Evolutionary conservation across 2,329 filamentous ascomycete genomes (phyloP).

Genomic region (Penicillium sp.): DNA sequence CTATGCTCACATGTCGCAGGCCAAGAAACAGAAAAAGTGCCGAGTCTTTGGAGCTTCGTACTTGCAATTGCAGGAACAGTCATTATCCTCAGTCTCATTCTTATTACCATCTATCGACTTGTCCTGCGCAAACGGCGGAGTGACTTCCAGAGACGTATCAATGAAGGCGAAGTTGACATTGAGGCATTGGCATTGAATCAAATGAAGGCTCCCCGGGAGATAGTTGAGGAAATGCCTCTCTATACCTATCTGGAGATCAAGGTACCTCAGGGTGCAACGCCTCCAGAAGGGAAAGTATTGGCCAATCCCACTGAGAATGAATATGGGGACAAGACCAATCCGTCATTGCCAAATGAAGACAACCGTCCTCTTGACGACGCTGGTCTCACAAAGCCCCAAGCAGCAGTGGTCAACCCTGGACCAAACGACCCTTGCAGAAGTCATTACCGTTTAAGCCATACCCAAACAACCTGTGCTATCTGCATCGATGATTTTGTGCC

Average conservation of each 20-base stretch:
- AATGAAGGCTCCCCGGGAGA: conserved; percentile 69
- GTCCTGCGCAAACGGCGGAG: conserved; percentile 70
- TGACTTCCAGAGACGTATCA: conserved; percentile 67
- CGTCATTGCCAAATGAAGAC: neutral
- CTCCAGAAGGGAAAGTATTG: conserved; percentile 5
- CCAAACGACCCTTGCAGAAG: conserved; percentile 5
- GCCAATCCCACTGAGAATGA: conserved; percentile 3
- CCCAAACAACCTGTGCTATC: conserved; percentile 84
- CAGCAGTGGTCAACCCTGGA: conserved; percentile 12
- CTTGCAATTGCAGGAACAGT: conserved; percentile 80
- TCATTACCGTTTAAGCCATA: conserved; percentile 46
- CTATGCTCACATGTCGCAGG: conserved; percentile 46
- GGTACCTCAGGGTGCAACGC: conserved; percentile 2
- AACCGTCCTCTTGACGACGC: neutral
- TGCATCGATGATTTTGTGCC: conserved; percentile 79
- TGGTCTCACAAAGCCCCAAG: conserved; percentile 12
- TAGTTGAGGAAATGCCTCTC: conserved; percentile 72
- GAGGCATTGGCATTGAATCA: conserved; percentile 83
- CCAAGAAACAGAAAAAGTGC: conserved; percentile 46
- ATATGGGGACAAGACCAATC: neutral
- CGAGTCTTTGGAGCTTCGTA: conserved; percentile 78
- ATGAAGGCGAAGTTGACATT: conserved; percentile 77
- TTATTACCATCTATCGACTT: conserved; percentile 72
- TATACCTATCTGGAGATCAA: conserved; percentile 65
- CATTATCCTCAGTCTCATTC: conserved; percentile 60